These are phyloP conservation scores for Tilletia horrida DNA, from an alignment of 1,284 basidiomycete species.

Conservation along the genomic window DNA sequence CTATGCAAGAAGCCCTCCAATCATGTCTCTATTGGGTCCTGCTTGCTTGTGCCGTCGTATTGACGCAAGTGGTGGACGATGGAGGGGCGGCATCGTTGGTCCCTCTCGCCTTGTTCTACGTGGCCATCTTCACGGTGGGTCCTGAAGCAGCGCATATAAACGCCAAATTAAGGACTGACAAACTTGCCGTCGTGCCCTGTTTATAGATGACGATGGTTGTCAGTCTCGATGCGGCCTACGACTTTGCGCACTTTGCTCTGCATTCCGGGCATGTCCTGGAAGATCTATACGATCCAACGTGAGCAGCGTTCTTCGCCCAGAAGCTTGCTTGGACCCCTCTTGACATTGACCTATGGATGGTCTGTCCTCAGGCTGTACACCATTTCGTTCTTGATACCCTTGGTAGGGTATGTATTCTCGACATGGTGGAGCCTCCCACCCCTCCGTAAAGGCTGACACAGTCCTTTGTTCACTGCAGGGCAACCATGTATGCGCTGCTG, in stretches of 20 bases:
- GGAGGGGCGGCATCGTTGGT: neutral
- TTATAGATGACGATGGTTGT: constrained; percentile 7
- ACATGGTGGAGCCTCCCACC: too few relatives aligned
- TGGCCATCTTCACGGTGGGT: constrained; percentile 1
- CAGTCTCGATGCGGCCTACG: constrained; percentile 10
- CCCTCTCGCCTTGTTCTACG: constrained; percentile 4
- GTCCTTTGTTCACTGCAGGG: neutral
- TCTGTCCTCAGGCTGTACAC: constrained; percentile 11
- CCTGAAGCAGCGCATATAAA: too few relatives aligned
- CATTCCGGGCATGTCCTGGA: neutral
- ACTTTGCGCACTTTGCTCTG: constrained; percentile 10
- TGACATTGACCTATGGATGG: too few relatives aligned
- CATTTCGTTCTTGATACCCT: constrained; percentile 3
- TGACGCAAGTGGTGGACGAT: constrained; percentile 15
- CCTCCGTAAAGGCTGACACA: too few relatives aligned
- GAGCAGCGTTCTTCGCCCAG: too few relatives aligned
- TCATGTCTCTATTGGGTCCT: constrained; percentile 1
- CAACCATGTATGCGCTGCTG: constrained; percentile 4
- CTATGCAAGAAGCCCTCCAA: constrained; percentile 7
- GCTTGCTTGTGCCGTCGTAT: constrained; percentile 5
- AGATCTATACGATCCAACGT: constrained; percentile 12
- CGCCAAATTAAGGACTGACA: too few relatives aligned
- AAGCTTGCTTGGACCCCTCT: too few relatives aligned
- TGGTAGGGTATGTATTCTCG: neutral
- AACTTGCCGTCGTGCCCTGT: too few relatives aligned